Base-by-base conservation (phyloP, 2,329 filamentous ascomycete genomes). In the Sporothrix pseudoabietina region DNA sequence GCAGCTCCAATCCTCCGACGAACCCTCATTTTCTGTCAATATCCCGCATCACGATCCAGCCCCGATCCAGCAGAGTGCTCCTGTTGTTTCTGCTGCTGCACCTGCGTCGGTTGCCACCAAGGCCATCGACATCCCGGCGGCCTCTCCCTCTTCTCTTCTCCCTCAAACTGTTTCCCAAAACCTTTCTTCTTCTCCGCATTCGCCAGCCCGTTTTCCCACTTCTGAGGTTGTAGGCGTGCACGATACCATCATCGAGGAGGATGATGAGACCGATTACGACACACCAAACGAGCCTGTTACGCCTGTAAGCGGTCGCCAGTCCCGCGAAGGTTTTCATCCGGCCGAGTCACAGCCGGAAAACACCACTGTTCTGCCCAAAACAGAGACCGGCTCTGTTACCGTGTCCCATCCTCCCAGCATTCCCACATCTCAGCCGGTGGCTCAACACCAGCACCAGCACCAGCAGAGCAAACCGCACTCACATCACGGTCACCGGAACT, bases 181-280 rank as follows among this genome's bases (percentile, higher is more conserved):
- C 3, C 44, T 65, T 39, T 65, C 72, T n/a, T 76, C 78, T 41
- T 79, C 79, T 54, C 73, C 79, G 9, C 81, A 83, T 55, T 84
- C 82, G 9, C 85, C 85, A 30, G 83, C 85, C 16, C 84, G 82
- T 61, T 84, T 82, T 76, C 82, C 85, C 71, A 83, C 84, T 76
- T 14, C 49, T 22, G 75, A 76, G 19, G 73, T 52, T 22, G 66
- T 76, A 41, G 86, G 88, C 71, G 80, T 87, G 10, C 81, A 83
- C 76, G 84, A 82, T 75, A 84, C 87, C 72, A 89, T 89, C 75
- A 83, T 85, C 70, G 87, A 89, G 81, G 85, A 86, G 78, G 85
- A 85, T 79, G 87, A 87, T 80, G 88, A 90, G 78, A 89, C 87
- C 9, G 85, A 87, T 75, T 89, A 86, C 79, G 88, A 90, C 77